Evolutionary conservation across 371 early-diverging fungal species (phyloP).

Genomic region (Mortierella sp.): DNA sequence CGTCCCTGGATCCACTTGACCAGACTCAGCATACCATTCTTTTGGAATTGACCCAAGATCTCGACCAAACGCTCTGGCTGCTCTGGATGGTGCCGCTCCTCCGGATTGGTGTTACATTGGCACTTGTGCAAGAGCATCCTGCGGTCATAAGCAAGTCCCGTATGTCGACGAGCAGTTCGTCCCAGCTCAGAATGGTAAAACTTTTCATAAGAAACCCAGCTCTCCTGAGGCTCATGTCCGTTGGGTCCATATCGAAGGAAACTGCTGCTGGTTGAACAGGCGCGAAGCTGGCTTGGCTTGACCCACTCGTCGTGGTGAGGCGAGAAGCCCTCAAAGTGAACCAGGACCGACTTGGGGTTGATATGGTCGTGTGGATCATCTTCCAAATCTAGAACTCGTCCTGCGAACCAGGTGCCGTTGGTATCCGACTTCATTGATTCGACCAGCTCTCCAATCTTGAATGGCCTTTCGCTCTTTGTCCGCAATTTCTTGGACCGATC

Average conservation of each 20-base stretch:
- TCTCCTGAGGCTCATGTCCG: constrained; percentile 65
- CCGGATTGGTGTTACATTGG: constrained; percentile 67
- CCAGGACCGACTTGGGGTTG: constrained; percentile 61
- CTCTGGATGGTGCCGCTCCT: constrained; percentile 73
- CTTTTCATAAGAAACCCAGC: constrained; percentile 69
- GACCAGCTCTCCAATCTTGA: constrained; percentile 56
- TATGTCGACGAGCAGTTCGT: constrained; percentile 63
- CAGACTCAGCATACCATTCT: constrained; percentile 65
- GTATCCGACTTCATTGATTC: constrained; percentile 59
- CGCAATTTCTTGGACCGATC: constrained; percentile 44
- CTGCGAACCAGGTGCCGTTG: constrained; percentile 55
- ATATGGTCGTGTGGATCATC: constrained; percentile 58
- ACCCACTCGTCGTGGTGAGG: constrained; percentile 76
- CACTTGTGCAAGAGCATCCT: constrained; percentile 71
- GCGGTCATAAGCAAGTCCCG: constrained; percentile 72
- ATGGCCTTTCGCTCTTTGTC: constrained; percentile 44
- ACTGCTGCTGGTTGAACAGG: constrained; percentile 56
- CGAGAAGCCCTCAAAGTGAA: constrained; percentile 75
- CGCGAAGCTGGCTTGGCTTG: constrained; percentile 58
- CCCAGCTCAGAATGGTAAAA: constrained; percentile 68
- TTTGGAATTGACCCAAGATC: constrained; percentile 58
- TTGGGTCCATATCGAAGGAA: constrained; percentile 63
- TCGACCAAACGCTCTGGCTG: constrained; percentile 69
- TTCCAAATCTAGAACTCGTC: constrained; percentile 52
- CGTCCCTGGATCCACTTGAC: constrained; percentile 67